Percentiles rank a stretch among this genome's conserved stretches.
Conservation (phyloP, 768 basidiomycete species). For the Amanita pallidorosea region DNA sequence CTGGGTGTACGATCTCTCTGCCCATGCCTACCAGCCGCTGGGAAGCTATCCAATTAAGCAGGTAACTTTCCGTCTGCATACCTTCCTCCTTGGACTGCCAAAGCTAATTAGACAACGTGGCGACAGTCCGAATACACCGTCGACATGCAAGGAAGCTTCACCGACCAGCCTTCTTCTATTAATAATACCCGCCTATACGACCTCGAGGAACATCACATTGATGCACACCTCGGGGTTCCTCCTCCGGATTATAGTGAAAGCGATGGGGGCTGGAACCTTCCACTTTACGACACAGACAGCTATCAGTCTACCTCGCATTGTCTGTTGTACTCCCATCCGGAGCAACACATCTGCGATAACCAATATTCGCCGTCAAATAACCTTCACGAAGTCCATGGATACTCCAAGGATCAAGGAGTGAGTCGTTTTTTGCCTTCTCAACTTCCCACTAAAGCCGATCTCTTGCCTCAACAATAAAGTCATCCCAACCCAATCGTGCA, state of each 20-base stretch:
- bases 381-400: slow-evolving; percentile 2
- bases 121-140: slow-evolving; percentile 2
- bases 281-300: background rate
- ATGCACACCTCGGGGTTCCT: background rate
- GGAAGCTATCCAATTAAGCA: background rate
- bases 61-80: background rate
- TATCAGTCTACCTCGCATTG: background rate
- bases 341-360: background rate
- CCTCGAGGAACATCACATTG: background rate
- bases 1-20: background rate
- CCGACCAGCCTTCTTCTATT: slow-evolving; percentile 5
- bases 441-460: slow-evolving; percentile 1
- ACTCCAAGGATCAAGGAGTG: slow-evolving; percentile 1
- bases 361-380: background rate
- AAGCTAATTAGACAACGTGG: slow-evolving; percentile 5
- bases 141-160: slow-evolving; percentile 1
- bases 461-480: background rate
- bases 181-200: slow-evolving; percentile 6
- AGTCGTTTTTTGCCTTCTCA: background rate
- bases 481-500: slow-evolving; percentile 1
- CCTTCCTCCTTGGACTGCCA: background rate
- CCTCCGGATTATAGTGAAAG: background rate
- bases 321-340: background rate
- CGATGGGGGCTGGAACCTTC: background rate
- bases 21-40: background rate